Conservation (phyloP, 768 basidiomycete species). For the Termitomyces titanicus region DNA sequence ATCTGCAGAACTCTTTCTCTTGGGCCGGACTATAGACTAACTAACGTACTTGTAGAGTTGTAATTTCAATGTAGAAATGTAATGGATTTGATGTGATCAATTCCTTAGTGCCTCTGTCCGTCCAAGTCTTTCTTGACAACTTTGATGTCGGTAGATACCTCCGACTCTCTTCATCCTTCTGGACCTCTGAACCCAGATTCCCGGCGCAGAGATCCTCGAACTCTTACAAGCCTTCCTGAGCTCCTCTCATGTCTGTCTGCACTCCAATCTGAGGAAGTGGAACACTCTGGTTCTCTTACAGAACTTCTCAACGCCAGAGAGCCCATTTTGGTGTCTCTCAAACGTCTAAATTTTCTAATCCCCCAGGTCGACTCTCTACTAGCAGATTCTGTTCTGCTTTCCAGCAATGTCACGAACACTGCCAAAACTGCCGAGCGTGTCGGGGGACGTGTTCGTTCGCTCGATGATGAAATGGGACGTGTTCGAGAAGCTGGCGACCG, state of each 20-base stretch:
- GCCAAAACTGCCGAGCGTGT: conserved; percentile 83
- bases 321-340: conserved; percentile 59
- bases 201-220: conserved; percentile 28
- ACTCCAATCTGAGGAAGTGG: conserved; percentile 73
- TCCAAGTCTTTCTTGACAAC: background rate
- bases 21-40: conserved; percentile 27
- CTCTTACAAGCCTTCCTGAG: conserved; percentile 61
- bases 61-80: no score
- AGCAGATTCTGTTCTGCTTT: conserved; percentile 51
- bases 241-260: conserved; percentile 72
- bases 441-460: conserved; percentile 81
- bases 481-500: conserved; percentile 89
- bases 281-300: conserved; percentile 70
- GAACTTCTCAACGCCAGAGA: conserved; percentile 65
- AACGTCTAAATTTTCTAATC: conserved; percentile 54
- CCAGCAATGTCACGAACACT: conserved; percentile 61
- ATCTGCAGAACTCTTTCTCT: conserved; percentile 18
- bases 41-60: background rate
- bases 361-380: conserved; percentile 64
- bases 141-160: conserved; percentile 5
- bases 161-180: background rate
- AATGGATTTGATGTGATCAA: background rate
- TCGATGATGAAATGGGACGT: conserved; percentile 92
- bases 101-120: background rate
- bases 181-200: background rate